These are phyloP conservation scores for Lentinula sp. DNA, from an alignment of 768 basidiomycete genomes.

Conservation along the genomic window DNA sequence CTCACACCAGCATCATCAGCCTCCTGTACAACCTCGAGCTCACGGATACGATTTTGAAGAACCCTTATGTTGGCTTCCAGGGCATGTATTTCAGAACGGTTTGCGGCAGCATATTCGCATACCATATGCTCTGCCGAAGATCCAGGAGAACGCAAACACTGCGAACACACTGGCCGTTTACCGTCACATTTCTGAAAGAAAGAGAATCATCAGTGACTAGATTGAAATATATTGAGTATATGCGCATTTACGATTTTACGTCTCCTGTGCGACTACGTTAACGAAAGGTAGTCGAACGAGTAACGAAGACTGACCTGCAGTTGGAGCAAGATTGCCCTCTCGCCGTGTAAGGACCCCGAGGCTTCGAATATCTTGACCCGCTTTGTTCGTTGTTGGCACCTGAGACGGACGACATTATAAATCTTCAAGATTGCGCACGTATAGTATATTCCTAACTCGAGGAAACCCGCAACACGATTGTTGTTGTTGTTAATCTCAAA, in stretches of 20 bases:
- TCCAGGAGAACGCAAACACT: constrained; percentile 26
- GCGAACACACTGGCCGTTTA: constrained; percentile 28
- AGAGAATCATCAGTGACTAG: background rate
- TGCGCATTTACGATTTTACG: background rate
- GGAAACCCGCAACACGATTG: background rate
- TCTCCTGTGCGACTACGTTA: background rate
- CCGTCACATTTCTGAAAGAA: background rate
- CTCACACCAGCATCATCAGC: constrained; percentile 4
- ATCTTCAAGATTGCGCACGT: background rate
- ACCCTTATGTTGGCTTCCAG: constrained; percentile 34
- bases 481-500: background rate
- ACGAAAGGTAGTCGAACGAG: background rate
- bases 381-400: background rate
- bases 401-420: background rate
- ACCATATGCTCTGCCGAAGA: constrained; percentile 19
- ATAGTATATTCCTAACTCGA: background rate
- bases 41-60: constrained; percentile 29
- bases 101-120: constrained; percentile 36
- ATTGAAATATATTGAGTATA: background rate
- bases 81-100: constrained; percentile 26
- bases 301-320: background rate
- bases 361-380: background rate
- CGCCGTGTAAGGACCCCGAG: background rate
- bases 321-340: background rate
- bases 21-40: constrained; percentile 25